Base-by-base conservation (phyloP, 202 grass and related monocot species). In the Setaria viridis region DNA sequence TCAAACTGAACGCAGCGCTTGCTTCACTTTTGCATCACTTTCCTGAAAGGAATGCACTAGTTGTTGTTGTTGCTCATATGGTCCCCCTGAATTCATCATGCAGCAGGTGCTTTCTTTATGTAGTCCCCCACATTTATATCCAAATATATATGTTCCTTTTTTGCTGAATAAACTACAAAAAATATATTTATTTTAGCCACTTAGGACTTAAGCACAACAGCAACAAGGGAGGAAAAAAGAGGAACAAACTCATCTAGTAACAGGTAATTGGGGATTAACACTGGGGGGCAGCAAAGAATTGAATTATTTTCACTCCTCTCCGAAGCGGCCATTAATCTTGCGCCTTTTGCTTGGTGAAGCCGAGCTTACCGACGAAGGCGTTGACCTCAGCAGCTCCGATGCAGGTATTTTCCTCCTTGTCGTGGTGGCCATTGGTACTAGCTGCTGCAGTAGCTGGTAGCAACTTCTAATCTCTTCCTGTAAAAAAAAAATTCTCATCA, bases 381-480 rank as follows among this genome's bases (percentile, higher is more conserved):
- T 73, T 25, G 80, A 9, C 14, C 42, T 73, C 69, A 74, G 11
- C 29, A 74, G 11, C 30, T 57, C 42, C 0, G 70, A 14, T 39
- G 71, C 46, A 33, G 33, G 72, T 8, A n/a, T 51, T 34, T 56
- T 67, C 13, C 47, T 76, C 46, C 63, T 41, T 6, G 25, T 10
- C 0, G 58, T 12, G 2, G 47, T 45, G 1, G 16, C 45, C 20
- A 39, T 4, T 41, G 62, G 70, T 6, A 21, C 8, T 29, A 9
- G 34, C 34, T 84, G 71, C 14, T 76, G 71, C n/a, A 84, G 60
- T 43, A 76, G 60, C 11, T 84, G 62, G 21, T 84, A 84, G 72
- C 70, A 76, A 32, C 46, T 84, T 37, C n/a, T 75, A n/a, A 84
- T 56, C 35, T 48, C 48, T 67, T 77, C 82, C 82, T 84, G 70